Evolutionary conservation across 495 filamentous ascomycete genomes (phyloP).

Genomic region (Aspergillus ostianus): DNA sequence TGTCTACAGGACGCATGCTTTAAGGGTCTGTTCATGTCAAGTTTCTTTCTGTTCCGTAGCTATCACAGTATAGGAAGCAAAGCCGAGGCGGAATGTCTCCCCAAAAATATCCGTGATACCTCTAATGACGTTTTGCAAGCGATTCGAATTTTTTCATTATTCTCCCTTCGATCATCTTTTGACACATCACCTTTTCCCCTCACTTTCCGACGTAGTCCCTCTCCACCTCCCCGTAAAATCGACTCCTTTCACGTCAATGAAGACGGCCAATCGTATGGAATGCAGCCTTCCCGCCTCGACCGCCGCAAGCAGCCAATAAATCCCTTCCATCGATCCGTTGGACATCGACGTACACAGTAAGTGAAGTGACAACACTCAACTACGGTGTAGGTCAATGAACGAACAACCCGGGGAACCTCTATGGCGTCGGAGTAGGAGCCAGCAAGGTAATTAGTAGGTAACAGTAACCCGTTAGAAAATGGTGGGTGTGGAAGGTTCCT

Average conservation of each 20-base stretch:
- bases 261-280: too few species aligned
- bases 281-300: not conserved
- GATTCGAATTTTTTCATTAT: not conserved
- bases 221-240: not conserved
- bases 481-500: not conserved
- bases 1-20: constrained; percentile 14
- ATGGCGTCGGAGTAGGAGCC: too few species aligned
- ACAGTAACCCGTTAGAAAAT: too few species aligned
- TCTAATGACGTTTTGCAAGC: not conserved
- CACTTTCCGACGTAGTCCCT: not conserved
- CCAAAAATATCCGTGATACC: constrained; percentile 13
- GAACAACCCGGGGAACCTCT: too few species aligned
- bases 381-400: too few species aligned
- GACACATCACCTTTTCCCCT: not conserved
- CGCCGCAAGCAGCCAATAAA: not conserved
- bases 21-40: constrained; percentile 8
- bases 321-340: too few species aligned
- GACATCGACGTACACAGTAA: too few species aligned
- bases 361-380: too few species aligned
- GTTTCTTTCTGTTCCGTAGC: constrained; percentile 30
- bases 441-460: too few species aligned
- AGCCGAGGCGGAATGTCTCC: constrained; percentile 1
- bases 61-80: constrained; percentile 27
- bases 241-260: not conserved
- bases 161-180: not conserved